Percentiles rank a stretch among this genome's conserved stretches.
These are phyloP conservation scores for Pistacia vera DNA, from an alignment of 345 rosid species.

Conservation along the genomic window DNA sequence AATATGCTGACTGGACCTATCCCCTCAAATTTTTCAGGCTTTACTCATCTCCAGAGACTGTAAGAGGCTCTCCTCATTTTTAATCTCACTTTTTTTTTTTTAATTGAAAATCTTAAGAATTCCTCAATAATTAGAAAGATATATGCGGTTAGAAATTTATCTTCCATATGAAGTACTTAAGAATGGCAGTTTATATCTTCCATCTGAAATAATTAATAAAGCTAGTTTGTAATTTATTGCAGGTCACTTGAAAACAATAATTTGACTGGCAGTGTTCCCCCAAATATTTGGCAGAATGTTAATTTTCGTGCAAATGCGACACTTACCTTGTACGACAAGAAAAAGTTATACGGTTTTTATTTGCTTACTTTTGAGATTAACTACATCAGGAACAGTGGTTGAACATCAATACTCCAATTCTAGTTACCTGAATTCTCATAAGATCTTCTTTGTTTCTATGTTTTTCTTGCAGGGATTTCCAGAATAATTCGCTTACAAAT, in stretches of 20 bases:
- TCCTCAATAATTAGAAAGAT: no score
- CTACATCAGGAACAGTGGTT: not conserved
- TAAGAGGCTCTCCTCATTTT: slow-evolving; percentile 25
- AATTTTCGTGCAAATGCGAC: slow-evolving; percentile 21
- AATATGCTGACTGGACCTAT: slow-evolving; percentile 57
- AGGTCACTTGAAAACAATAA: slow-evolving; percentile 47
- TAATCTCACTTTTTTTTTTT: slow-evolving; percentile 6
- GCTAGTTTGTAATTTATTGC: slow-evolving; percentile 14
- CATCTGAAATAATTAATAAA: not conserved
- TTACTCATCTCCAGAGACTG: slow-evolving; percentile 57
- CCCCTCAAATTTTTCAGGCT: slow-evolving; percentile 55
- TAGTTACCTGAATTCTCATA: not conserved
- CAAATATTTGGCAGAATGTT: slow-evolving; percentile 42
- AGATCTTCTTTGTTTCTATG: not conserved
- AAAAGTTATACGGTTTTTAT: not conserved
- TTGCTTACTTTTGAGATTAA: not conserved
- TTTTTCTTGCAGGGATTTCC: slow-evolving; percentile 49
- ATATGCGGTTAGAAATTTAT: no score
- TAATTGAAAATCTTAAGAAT: no score
- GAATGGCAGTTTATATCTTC: no score
- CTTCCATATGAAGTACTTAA: no score
- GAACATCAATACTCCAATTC: not conserved
- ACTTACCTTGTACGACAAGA: slow-evolving; percentile 40
- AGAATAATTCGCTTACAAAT: slow-evolving; percentile 47
- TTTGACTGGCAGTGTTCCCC: slow-evolving; percentile 47